phyloP scores from a whole-genome alignment of 805 yeast species.

The Candida ortonii region DNA sequence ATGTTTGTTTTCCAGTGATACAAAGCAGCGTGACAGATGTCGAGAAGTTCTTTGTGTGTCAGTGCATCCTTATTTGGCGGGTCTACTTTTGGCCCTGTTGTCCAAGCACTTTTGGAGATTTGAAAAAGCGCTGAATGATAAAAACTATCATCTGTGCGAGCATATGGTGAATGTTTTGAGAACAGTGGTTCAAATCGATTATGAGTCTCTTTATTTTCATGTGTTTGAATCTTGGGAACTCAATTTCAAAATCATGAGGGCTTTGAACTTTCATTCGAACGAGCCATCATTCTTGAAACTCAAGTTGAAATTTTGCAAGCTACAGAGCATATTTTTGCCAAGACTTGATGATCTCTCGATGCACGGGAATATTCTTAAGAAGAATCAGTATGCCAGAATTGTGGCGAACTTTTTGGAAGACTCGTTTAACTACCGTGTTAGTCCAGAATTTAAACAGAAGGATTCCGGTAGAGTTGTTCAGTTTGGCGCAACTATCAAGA shows the following conservation, averaged over 20 bases:
- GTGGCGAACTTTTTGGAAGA: conserved; percentile 35
- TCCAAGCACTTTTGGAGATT: conserved; percentile 23
- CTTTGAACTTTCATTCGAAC: conserved; percentile 20
- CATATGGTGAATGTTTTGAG: conserved; percentile 28
- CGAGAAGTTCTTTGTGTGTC: conserved; percentile 59
- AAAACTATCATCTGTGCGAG: conserved; percentile 30
- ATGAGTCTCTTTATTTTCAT: conserved; percentile 25
- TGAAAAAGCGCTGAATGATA: conserved; percentile 20
- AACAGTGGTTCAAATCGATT: conserved; percentile 26
- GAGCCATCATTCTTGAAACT: conserved; percentile 27
- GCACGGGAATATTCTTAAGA: conserved; percentile 29
- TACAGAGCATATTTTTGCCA: conserved; percentile 28
- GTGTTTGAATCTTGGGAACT: conserved; percentile 28
- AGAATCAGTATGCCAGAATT: conserved; percentile 33
- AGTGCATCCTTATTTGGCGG: conserved; percentile 45
- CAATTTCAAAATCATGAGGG: conserved; percentile 22
- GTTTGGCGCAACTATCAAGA: conserved; percentile 6
- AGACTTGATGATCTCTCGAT: conserved; percentile 29
- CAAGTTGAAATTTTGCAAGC: conserved; percentile 31
- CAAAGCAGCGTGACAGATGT: conserved; percentile 58
- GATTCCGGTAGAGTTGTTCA: conserved; percentile 23
- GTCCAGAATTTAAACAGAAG: conserved; percentile 29
- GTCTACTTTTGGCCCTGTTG: conserved; percentile 22
- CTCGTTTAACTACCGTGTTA: conserved; percentile 23
- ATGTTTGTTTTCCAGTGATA: conserved; percentile 25